phyloP scores from a whole-genome alignment of 495 filamentous ascomycete species.

The Hyphodiscus hymeniophilus region DNA sequence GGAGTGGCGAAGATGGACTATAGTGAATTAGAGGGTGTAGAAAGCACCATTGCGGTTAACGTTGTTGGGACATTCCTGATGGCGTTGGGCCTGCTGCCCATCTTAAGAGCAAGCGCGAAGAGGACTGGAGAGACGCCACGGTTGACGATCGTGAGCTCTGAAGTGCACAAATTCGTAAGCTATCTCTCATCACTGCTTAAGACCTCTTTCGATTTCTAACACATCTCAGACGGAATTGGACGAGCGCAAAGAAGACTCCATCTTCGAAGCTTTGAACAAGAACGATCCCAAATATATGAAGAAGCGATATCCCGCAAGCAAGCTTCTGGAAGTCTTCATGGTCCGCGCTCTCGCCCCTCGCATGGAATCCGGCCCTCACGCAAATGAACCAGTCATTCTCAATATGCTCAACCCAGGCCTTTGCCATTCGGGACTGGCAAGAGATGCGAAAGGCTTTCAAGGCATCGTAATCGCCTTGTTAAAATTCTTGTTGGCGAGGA shows the following conservation, averaged over 20 bases:
- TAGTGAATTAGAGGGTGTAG: neutral
- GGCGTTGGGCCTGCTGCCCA: neutral
- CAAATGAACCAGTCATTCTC: slow-evolving; percentile 1
- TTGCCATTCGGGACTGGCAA: neutral
- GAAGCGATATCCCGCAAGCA: neutral
- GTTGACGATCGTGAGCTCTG: neutral
- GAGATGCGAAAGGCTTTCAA: neutral
- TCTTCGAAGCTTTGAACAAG: neutral
- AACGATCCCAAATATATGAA: neutral
- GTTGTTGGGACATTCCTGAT: neutral
- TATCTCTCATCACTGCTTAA: no score
- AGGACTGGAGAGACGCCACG: neutral
- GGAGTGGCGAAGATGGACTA: neutral
- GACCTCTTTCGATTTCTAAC: no score
- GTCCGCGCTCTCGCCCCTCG: neutral
- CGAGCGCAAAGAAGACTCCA: no score
- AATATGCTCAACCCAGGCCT: neutral
- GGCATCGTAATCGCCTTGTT: neutral
- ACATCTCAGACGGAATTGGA: neutral
- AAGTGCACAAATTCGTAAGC: neutral
- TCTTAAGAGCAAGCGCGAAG: neutral
- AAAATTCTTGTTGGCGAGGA: neutral
- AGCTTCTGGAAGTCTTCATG: neutral
- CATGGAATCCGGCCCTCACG: neutral
- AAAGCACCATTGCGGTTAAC: neutral